Percentiles rank a stretch among this genome's conserved stretches.
Evolutionary conservation across 2,329 filamentous ascomycete species (phyloP).

Genomic region (Chaetomiaceae sp.): DNA sequence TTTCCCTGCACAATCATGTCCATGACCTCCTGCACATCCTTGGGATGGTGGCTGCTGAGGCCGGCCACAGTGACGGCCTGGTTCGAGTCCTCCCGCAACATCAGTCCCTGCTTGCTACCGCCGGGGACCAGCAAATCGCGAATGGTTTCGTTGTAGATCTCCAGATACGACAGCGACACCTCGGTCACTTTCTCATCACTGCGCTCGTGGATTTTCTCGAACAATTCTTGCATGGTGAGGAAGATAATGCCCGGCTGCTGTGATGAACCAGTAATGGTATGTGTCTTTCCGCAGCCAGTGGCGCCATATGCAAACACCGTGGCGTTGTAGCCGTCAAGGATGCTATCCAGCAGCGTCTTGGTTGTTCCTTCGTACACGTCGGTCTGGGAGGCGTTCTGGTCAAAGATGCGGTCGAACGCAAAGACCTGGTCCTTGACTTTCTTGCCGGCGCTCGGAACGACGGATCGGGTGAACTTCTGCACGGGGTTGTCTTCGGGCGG

Average conservation of each 20-base stretch:
- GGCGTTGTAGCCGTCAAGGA: slow-evolving; percentile 96
- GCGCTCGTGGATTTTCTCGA: slow-evolving; percentile 87
- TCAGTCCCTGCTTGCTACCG: slow-evolving; percentile 74
- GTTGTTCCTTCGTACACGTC: slow-evolving; percentile 96
- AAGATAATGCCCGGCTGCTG: slow-evolving; percentile 97
- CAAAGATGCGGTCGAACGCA: slow-evolving; percentile 92
- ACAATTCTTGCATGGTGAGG: slow-evolving; percentile 96
- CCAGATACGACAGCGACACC: slow-evolving; percentile 86
- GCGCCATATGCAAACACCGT: slow-evolving; percentile 98
- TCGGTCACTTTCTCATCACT: slow-evolving; percentile 84
- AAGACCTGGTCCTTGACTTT: slow-evolving; percentile 97
- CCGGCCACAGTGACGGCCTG: slow-evolving; percentile 88
- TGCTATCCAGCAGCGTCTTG: slow-evolving; percentile 81
- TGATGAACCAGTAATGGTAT: slow-evolving; percentile 89
- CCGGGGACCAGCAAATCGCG: slow-evolving; percentile 86
- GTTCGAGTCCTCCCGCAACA: slow-evolving; percentile 91
- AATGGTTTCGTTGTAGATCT: slow-evolving; percentile 99
- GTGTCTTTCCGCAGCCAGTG: slow-evolving; percentile 96
- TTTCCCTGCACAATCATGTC: slow-evolving; percentile 97
- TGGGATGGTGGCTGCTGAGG: slow-evolving; percentile 83
- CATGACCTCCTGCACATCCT: slow-evolving; percentile 94
- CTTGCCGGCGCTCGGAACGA: slow-evolving; percentile 70
- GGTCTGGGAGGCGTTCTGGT: slow-evolving; percentile 84
- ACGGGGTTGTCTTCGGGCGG: slow-evolving; percentile 92
- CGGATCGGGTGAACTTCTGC: slow-evolving; percentile 76